Evolutionary conservation across 371 early-diverging fungal species (phyloP).

Genomic region (Circinella minor): DNA sequence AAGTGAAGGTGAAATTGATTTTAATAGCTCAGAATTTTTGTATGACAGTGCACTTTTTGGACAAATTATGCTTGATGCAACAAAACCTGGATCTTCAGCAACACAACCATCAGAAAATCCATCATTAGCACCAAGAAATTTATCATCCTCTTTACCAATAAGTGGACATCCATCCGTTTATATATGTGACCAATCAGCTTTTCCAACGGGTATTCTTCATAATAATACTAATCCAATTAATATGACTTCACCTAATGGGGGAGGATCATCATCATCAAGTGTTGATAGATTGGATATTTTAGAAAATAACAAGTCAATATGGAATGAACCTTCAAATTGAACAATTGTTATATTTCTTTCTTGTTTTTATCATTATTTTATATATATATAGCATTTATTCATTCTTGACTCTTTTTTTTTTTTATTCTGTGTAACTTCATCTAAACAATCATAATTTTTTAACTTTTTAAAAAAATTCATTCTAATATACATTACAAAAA

Average conservation of each 20-base stretch:
- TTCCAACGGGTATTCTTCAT: background rate
- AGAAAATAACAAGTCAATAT: too few species aligned
- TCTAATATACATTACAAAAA: too few species aligned
- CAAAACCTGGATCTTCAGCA: background rate
- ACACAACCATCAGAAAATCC: background rate
- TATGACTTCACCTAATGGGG: background rate
- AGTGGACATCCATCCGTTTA: background rate
- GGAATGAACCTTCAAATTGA: background rate
- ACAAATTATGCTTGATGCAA: constrained; percentile 45
- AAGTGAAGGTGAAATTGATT: constrained; percentile 32
- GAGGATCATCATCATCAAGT: background rate
- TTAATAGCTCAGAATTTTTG: constrained; percentile 47
- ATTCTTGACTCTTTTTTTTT: too few species aligned
- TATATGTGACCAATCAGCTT: background rate
- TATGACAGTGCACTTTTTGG: constrained; percentile 49
- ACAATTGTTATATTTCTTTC: too few species aligned
- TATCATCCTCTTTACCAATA: background rate
- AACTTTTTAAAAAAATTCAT: too few species aligned
- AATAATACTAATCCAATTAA: background rate
- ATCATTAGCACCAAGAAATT: background rate
- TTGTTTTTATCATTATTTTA: too few species aligned
- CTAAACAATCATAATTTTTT: too few species aligned
- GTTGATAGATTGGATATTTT: background rate
- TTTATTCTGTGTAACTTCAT: too few species aligned
- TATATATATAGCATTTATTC: background rate